phyloP scores from a whole-genome alignment of 257 asterid genomes.

The Ligustrum vulgare region DNA sequence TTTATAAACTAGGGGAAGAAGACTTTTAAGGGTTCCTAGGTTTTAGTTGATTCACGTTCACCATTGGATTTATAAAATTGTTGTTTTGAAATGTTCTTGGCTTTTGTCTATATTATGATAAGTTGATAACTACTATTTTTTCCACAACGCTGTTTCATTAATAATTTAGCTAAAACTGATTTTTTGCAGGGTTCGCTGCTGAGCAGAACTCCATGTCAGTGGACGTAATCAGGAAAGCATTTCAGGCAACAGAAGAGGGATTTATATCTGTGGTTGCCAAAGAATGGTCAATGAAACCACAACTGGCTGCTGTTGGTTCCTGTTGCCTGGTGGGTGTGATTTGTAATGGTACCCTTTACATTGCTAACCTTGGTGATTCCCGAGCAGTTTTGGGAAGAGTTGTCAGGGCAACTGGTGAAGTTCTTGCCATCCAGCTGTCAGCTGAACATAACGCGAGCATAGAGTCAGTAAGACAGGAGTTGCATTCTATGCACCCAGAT shows the following conservation, averaged over 20 bases:
- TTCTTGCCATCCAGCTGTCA: constrained; percentile 48
- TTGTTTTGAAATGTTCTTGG: not conserved
- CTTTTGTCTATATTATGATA: not conserved
- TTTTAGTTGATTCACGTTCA: constrained; percentile 6
- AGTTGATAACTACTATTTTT: not conserved
- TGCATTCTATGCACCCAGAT: constrained; percentile 51
- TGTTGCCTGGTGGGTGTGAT: constrained; percentile 50
- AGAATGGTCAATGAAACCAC: constrained; percentile 45
- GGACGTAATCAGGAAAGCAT: constrained; percentile 45
- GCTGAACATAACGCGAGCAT: constrained; percentile 50
- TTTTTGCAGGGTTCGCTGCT: constrained; percentile 36
- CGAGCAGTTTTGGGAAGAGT: constrained; percentile 50
- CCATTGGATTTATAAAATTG: not conserved
- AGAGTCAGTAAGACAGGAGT: constrained; percentile 50
- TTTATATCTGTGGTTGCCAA: constrained; percentile 39
- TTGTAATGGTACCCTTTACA: constrained; percentile 40
- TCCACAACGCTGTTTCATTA: not conserved
- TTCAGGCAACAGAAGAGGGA: constrained; percentile 56
- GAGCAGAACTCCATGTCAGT: constrained; percentile 51
- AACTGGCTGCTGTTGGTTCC: constrained; percentile 54
- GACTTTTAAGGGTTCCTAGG: not conserved
- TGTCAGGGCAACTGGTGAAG: constrained; percentile 47
- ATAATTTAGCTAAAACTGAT: not conserved
- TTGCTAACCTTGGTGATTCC: constrained; percentile 53
- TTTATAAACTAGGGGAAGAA: not conserved